Evolutionary conservation across 179 eudicot genomes (phyloP).

Genomic region (Spinacia oleracea): DNA sequence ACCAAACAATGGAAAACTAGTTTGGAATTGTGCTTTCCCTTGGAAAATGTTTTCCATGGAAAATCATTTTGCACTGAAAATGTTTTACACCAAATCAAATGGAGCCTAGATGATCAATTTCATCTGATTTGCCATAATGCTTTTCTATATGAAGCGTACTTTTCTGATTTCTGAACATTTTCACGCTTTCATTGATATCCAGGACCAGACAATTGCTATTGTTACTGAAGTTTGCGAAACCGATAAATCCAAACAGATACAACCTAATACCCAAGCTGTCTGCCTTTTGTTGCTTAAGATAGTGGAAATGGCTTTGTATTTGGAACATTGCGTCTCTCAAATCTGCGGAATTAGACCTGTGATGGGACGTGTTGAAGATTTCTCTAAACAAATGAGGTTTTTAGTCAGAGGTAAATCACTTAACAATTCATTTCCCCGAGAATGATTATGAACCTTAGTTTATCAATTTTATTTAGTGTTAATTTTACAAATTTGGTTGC

Average conservation of each 20-base stretch:
- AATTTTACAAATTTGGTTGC: conserved; percentile 26
- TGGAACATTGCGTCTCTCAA: conserved; percentile 82
- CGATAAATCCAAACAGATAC: conserved; percentile 51
- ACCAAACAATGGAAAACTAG: too few relatives aligned
- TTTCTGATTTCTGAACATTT: background rate
- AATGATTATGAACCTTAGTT: background rate
- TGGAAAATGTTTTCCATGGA: too few relatives aligned
- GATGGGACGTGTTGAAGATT: conserved; percentile 82
- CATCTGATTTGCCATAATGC: background rate
- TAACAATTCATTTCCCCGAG: background rate
- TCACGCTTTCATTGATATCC: conserved; percentile 23
- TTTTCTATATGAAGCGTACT: background rate
- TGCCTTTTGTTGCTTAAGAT: conserved; percentile 71
- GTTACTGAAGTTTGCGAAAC: conserved; percentile 83
- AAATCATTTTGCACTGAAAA: too few relatives aligned
- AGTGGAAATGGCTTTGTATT: conserved; percentile 71
- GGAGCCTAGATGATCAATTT: background rate
- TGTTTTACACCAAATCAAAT: too few relatives aligned
- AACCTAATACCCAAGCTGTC: conserved; percentile 49
- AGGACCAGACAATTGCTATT: conserved; percentile 87
- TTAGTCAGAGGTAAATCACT: conserved; percentile 61
- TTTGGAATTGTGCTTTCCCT: too few relatives aligned
- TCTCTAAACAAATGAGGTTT: conserved; percentile 59
- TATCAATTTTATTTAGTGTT: background rate
- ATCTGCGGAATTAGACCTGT: conserved; percentile 90